Conservation (phyloP, 352 stramenopile species). For the Pythium sp. region DNA sequence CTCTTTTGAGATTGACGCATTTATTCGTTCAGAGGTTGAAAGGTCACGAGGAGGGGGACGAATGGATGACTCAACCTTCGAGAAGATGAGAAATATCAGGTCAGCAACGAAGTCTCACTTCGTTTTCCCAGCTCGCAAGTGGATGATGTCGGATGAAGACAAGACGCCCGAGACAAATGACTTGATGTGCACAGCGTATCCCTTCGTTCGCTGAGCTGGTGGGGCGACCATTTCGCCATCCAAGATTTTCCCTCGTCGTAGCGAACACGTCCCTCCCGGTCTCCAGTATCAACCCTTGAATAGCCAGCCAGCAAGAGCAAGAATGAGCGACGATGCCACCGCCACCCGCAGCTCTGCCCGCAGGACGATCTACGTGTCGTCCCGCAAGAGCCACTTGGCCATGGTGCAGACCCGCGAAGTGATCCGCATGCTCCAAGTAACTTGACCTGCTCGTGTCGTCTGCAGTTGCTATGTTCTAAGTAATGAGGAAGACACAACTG, state of each 20-base stretch:
- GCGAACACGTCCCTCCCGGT: background rate
- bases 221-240: background rate
- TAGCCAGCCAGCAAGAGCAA: background rate
- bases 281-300: background rate
- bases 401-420: slow-evolving; percentile 88
- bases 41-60: background rate
- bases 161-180: background rate
- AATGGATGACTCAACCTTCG: background rate
- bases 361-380: slow-evolving; percentile 78
- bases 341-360: slow-evolving; percentile 5
- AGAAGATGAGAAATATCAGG: background rate
- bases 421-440: slow-evolving; percentile 69
- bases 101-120: background rate
- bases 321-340: background rate
- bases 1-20: background rate
- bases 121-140: background rate
- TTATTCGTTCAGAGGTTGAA: background rate
- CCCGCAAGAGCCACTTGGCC: slow-evolving; percentile 85
- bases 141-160: background rate
- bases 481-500: background rate
- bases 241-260: background rate
- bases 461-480: no score
- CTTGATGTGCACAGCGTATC: background rate
- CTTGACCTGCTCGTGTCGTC: background rate
- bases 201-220: background rate